Evolutionary conservation across 345 rosid genomes (phyloP), one percentile per base, ranked within the genome.

Genomic region (Populus alba): DNA sequence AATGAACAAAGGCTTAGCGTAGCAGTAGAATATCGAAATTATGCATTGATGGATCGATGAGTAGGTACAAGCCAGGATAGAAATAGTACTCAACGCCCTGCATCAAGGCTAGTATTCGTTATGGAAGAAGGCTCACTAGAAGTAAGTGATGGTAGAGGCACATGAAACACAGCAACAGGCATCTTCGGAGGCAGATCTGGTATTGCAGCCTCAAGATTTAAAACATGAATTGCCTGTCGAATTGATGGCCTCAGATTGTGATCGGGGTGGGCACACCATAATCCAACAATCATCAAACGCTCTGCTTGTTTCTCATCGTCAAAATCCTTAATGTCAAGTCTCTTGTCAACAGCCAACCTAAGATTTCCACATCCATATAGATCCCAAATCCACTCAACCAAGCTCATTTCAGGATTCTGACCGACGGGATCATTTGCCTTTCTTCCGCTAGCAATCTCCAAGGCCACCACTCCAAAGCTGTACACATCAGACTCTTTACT

Each of bases 301-400:
- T 84, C 82, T 0, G 43, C 77, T 77, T 91, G 86, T 55, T 43
- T 80, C 77, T 80, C 81, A 38, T 89, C 87, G 8, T 79, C 73
- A n/a, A 76, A 81, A 8, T 80, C 85, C 51, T 15, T 3, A 3
- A 68, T 2, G 16, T 71, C 16, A 6, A 84, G 35, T 27, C 75
- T 81, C 63, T 49, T 71, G 62, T 88, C 87, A 70, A 85, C 66
- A 18, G 66, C 66, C 25, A 63, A 67, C 61, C 74, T 13, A 27
- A 80, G 43, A 25, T 82, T 71, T 20, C 79, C 67, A 22, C 13
- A 31, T 35, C 84, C 87, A 62, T 82, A 82, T 8, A 85, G 81
- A 3, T 85, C 80, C 90, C 92, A 89, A 5, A 84, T 70, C 87
- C 83, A 87, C 73, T 87, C 80, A 18, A 83, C 85, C 74, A 89